Base-by-base conservation (phyloP, 495 filamentous ascomycete species). In the Xylaria bambusicola region DNA sequence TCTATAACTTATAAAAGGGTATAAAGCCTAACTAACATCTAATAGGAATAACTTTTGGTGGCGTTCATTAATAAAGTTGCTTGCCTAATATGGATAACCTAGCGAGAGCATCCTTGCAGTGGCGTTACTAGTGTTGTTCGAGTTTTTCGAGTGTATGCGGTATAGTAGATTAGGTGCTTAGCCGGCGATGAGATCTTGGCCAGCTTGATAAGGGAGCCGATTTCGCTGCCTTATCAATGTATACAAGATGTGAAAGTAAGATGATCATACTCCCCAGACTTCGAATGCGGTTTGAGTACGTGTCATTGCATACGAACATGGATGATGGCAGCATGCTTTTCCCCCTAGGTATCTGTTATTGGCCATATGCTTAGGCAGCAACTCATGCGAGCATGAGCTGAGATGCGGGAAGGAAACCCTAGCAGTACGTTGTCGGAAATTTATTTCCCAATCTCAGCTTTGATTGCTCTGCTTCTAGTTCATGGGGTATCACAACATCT, bases 251-350 rank as follows among this genome's bases (percentile, higher is more conserved):
- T 15, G 6, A 29, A 27, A 42, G 17, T 55, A 3, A 23, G 6
- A 35, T 20, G 38, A 31, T 24, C 15, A 17, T 18, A 9, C 17
- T 31, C 17, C 8, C 38, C 26, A 27, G 46, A 31, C 5, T 26
- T 33, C n/a, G 4, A 17, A 27, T 53, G 50, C 50, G 18, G 23
- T 27, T 20, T 8, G 10, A 41, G 21, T 41, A 20, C 23, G n/a
- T 13, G 50, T 53, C 33, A 53, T n/a, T 53, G 35, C 50, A 41
- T 41, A 40, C 23, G 29, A 33, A 33, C n/a, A n/a, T n/a, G n/a
- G n/a, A n/a, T n/a, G n/a, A n/a, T n/a, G n/a, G n/a, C n/a, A n/a
- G n/a, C n/a, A n/a, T n/a, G n/a, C 29, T 33, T 33, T 33, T 33
- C 10, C 29, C 5, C 29, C 29, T 33, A 24, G n/a, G n/a, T n/a